Conservation (phyloP, 1,284 basidiomycete species). For the Austroboletus novae-zelandiae region DNA sequence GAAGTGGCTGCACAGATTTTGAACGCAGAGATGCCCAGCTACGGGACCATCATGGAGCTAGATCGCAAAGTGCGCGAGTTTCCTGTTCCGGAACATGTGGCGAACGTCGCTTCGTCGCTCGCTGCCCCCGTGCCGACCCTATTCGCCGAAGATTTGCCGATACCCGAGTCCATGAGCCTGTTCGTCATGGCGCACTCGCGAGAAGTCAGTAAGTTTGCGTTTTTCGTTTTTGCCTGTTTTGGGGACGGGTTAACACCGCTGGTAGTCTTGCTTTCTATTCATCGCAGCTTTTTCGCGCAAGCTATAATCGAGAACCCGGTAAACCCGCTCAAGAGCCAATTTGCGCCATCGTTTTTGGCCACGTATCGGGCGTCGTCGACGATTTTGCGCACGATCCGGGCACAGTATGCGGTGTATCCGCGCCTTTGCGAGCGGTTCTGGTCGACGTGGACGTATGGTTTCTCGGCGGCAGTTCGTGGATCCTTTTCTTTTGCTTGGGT, state of each 20-base stretch:
- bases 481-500: neutral
- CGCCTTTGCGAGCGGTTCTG: slow-evolving; percentile 53
- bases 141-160: slow-evolving; percentile 15
- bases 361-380: slow-evolving; percentile 57
- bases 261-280: slow-evolving; percentile 64
- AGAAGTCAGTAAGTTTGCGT: slow-evolving; percentile 50
- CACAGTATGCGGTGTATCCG: slow-evolving; percentile 54
- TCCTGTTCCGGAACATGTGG: slow-evolving; percentile 48
- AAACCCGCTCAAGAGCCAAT: slow-evolving; percentile 57
- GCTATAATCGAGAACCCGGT: slow-evolving; percentile 62
- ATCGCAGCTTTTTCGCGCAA: slow-evolving; percentile 67
- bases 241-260: neutral
- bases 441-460: slow-evolving; percentile 64
- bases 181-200: slow-evolving; percentile 52
- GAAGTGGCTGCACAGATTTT: slow-evolving; percentile 64
- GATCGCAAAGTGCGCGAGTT: slow-evolving; percentile 70
- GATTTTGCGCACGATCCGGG: slow-evolving; percentile 52
- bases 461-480: slow-evolving; percentile 53
- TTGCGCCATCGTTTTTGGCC: slow-evolving; percentile 64
- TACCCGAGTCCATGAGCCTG: slow-evolving; percentile 45
- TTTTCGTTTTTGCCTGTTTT: too few species aligned
- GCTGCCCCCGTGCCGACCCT: slow-evolving; percentile 12
- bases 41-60: slow-evolving; percentile 67
- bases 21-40: slow-evolving; percentile 60
- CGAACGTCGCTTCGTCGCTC: slow-evolving; percentile 30